Conservation (phyloP, 495 filamentous ascomycete species). For the Penicillium diatomitis region DNA sequence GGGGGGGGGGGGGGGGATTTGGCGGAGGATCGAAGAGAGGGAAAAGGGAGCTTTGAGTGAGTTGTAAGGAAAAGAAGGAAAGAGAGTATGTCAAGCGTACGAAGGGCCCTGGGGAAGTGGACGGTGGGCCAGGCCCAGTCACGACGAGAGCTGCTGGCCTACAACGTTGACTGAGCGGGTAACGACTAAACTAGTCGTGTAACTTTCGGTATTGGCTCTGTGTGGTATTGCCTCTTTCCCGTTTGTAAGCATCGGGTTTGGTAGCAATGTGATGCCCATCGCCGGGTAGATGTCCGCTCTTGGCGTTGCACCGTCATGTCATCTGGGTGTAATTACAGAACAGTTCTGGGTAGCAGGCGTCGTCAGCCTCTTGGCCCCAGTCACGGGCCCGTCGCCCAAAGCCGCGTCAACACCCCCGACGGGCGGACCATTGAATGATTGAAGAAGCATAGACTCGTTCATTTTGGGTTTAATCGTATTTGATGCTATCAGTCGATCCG, state of each 20-base stretch:
- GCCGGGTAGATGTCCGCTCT: no score
- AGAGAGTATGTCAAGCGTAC: neutral
- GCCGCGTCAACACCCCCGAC: slow-evolving; percentile 38
- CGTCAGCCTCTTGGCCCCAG: slow-evolving; percentile 39
- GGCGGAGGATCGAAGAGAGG: slow-evolving; percentile 3
- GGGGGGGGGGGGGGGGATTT: slow-evolving; percentile 2
- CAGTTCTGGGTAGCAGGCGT: slow-evolving; percentile 28
- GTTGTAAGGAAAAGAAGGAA: neutral
- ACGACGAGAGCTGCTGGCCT: no score
- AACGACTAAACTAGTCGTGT: no score
- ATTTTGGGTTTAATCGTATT: no score
- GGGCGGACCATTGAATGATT: slow-evolving; percentile 3
- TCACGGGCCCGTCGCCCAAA: slow-evolving; percentile 31
- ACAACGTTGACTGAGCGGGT: no score
- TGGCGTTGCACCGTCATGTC: no score
- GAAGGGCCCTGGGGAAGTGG: slow-evolving; percentile 4
- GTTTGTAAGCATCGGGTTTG: no score
- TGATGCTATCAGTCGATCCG: no score
- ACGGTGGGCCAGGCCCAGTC: slow-evolving; percentile 5
- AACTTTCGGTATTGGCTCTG: no score
- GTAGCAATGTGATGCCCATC: no score
- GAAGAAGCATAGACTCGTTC: no score
- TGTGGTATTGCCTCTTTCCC: no score
- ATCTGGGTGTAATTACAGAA: neutral
- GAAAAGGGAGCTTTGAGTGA: neutral